Percentiles rank a stretch among this genome's conserved stretches.
These are phyloP conservation scores for Candida chilensis DNA, from an alignment of 805 yeast species.

Conservation along the genomic window DNA sequence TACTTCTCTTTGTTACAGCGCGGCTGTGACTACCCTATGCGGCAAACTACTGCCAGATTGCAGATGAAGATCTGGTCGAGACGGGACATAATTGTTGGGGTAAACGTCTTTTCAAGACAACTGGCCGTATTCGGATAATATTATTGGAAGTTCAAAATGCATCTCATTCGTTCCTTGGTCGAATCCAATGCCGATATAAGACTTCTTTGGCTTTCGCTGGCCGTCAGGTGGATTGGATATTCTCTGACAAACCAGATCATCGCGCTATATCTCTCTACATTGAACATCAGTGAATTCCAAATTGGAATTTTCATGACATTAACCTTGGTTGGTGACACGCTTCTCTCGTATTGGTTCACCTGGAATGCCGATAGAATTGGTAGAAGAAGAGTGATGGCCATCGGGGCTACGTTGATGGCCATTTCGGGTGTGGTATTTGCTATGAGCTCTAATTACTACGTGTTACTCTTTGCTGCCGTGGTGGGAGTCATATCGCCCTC, in stretches of 20 bases:
- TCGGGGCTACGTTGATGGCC: constrained; percentile 63
- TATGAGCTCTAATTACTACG: constrained; percentile 37
- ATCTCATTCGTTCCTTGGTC: constrained; percentile 11
- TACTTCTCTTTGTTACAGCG: no score
- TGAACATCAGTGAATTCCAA: constrained; percentile 42
- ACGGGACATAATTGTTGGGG: no score
- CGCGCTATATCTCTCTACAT: constrained; percentile 51
- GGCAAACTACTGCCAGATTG: no score
- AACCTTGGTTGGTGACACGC: constrained; percentile 73
- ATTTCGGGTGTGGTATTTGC: constrained; percentile 60
- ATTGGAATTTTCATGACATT: constrained; percentile 79
- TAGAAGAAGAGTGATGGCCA: constrained; percentile 51
- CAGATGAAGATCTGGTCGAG: no score
- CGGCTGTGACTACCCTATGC: no score
- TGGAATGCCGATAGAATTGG: constrained; percentile 74
- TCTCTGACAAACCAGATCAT: constrained; percentile 76
- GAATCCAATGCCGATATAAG: constrained; percentile 40
- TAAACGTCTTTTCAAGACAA: no score
- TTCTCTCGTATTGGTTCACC: constrained; percentile 59
- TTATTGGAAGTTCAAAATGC: no score
- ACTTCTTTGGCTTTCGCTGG: constrained; percentile 59
- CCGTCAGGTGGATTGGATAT: constrained; percentile 63
- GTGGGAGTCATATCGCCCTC: constrained; percentile 86
- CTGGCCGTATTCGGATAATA: no score
- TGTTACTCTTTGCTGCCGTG: constrained; percentile 63